These are phyloP conservation scores for Apiotrichum domesticum DNA, from an alignment of 1,284 basidiomycete species.

Conservation along the genomic window DNA sequence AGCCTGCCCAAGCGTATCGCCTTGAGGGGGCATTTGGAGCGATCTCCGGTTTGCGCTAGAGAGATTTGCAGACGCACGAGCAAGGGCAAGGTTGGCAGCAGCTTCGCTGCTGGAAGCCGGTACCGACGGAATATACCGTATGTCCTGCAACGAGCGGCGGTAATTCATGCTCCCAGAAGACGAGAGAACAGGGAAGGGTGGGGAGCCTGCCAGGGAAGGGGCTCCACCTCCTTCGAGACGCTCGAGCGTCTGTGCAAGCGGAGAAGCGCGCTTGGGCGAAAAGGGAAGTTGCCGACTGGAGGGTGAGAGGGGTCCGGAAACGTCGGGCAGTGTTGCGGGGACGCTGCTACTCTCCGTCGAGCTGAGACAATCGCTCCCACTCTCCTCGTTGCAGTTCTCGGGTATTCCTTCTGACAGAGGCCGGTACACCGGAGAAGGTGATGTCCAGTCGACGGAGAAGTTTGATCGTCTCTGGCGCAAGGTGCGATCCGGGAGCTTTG, in stretches of 20 bases:
- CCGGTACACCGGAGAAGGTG: slow-evolving; percentile 1
- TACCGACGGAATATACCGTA: slow-evolving; percentile 13
- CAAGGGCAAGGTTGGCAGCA: slow-evolving; percentile 11
- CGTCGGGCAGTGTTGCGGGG: slow-evolving; percentile 14
- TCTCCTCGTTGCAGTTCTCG: slow-evolving; percentile 13
- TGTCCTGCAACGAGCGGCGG: slow-evolving; percentile 18
- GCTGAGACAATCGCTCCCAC: slow-evolving; percentile 3
- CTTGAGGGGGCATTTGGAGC: slow-evolving; percentile 5
- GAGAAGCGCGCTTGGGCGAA: slow-evolving; percentile 12
- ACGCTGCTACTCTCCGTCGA: slow-evolving; percentile 9
- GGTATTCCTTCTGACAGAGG: background rate
- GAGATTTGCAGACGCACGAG: slow-evolving; percentile 12
- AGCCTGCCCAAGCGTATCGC: slow-evolving; percentile 1
- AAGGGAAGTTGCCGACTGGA: slow-evolving; percentile 1
- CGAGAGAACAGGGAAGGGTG: slow-evolving; percentile 6
- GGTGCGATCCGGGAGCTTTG: slow-evolving; percentile 31
- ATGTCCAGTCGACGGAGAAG: slow-evolving; percentile 14
- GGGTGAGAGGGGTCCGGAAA: background rate
- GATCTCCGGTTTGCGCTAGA: slow-evolving; percentile 17
- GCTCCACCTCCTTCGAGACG: slow-evolving; percentile 14
- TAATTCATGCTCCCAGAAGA: background rate
- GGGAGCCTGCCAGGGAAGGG: background rate
- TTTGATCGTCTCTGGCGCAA: slow-evolving; percentile 26
- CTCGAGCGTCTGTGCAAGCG: slow-evolving; percentile 12
- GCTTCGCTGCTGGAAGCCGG: slow-evolving; percentile 12